These are phyloP conservation scores for Geoglossum cookeanum DNA, from an alignment of 2,329 filamentous ascomycete genomes.

Conservation along the genomic window DNA sequence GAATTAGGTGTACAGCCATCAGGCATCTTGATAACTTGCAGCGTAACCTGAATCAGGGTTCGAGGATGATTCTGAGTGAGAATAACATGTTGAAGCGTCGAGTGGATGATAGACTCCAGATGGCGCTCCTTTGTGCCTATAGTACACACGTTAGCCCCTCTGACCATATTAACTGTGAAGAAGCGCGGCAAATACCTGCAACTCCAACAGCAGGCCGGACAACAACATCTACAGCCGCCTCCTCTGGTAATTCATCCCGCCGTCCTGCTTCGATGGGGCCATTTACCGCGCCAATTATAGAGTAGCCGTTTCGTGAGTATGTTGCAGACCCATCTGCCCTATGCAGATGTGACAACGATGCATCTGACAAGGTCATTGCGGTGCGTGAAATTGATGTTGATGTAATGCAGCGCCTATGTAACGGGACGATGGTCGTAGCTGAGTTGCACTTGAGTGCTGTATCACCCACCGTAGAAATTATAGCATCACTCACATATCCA, in stretches of 20 bases:
- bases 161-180: background rate
- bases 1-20: slow-evolving; percentile 29
- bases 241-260: slow-evolving; percentile 78
- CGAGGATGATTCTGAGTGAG: slow-evolving; percentile 58
- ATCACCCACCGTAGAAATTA: background rate
- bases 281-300: slow-evolving; percentile 71
- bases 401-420: too few species aligned
- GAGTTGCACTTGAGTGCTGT: background rate
- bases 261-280: slow-evolving; percentile 80
- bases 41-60: slow-evolving; percentile 58
- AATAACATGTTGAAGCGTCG: slow-evolving; percentile 53
- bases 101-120: slow-evolving; percentile 57
- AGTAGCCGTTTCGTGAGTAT: slow-evolving; percentile 58
- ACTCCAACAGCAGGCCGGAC: slow-evolving; percentile 72
- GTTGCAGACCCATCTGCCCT: slow-evolving; percentile 65
- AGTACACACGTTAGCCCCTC: background rate
- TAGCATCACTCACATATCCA: background rate
- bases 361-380: slow-evolving; percentile 16
- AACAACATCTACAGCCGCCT: slow-evolving; percentile 77
- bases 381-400: background rate
- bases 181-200: slow-evolving; percentile 38
- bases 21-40: slow-evolving; percentile 56
- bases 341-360: slow-evolving; percentile 38
- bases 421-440: background rate
- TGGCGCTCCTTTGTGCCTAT: slow-evolving; percentile 39